Conservation (phyloP, 495 filamentous ascomycete species). For the Aspergillus homomorphus region DNA sequence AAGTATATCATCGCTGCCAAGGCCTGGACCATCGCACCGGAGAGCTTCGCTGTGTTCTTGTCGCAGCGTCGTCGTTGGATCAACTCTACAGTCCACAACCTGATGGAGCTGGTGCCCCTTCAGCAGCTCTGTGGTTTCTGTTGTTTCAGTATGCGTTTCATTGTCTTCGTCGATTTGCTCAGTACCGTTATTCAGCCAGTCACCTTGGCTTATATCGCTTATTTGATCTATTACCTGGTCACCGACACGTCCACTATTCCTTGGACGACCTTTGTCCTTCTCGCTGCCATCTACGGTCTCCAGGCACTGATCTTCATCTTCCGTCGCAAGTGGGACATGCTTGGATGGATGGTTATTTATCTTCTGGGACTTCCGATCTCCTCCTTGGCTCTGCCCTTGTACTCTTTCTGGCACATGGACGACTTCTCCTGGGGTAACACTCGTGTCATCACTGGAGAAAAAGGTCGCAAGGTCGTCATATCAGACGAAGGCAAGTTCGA, state of each 20-base stretch:
- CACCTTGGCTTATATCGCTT: slow-evolving; percentile 84
- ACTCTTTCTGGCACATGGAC: slow-evolving; percentile 99
- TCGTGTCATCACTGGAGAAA: slow-evolving; percentile 94
- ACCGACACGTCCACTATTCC: slow-evolving; percentile 63
- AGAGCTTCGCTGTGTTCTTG: slow-evolving; percentile 89
- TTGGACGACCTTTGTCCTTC: slow-evolving; percentile 78
- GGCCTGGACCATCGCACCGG: slow-evolving; percentile 94
- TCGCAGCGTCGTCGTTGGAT: slow-evolving; percentile 99
- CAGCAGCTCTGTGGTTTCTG: slow-evolving; percentile 97
- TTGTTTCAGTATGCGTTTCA: slow-evolving; percentile 98
- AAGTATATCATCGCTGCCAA: slow-evolving; percentile 93
- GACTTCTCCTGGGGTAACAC: slow-evolving; percentile 99
- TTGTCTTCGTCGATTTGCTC: slow-evolving; percentile 92
- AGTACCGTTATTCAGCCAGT: slow-evolving; percentile 91
- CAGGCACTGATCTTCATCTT: slow-evolving; percentile 97
- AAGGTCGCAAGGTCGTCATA: slow-evolving; percentile 87
- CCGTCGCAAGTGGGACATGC: slow-evolving; percentile 96
- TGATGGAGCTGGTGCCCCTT: slow-evolving; percentile 91
- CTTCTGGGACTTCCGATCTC: slow-evolving; percentile 89
- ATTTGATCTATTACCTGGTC: slow-evolving; percentile 75
- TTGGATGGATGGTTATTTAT: slow-evolving; percentile 99
- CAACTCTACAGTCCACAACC: slow-evolving; percentile 97
- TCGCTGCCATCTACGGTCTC: slow-evolving; percentile 92
- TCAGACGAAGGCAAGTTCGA: slow-evolving; percentile 99
- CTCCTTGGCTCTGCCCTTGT: slow-evolving; percentile 84